A percentile compares a stretch with the other conserved stretches of the same genome.
phyloP scores from a whole-genome alignment of 1,284 basidiomycete genomes.

The Golubevia sp. region DNA sequence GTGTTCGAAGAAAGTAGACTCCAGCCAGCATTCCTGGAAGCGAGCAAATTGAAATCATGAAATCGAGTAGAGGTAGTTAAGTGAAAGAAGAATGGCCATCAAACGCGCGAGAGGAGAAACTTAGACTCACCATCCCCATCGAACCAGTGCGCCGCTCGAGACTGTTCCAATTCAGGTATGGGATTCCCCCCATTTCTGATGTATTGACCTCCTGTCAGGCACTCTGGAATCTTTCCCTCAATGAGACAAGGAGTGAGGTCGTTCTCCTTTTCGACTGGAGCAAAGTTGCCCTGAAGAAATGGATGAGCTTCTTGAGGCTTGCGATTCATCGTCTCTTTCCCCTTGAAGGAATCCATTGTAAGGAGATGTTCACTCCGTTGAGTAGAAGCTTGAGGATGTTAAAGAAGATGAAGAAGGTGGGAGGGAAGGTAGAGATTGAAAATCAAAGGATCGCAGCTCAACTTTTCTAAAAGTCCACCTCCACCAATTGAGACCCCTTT shows the following conservation, averaged over 20 bases:
- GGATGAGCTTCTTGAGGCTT: slow-evolving; percentile 34
- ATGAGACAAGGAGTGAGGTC: slow-evolving; percentile 49
- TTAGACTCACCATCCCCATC: slow-evolving; percentile 34
- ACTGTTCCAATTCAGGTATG: slow-evolving; percentile 28
- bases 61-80: too few relatives aligned
- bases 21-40: slow-evolving; percentile 64
- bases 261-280: slow-evolving; percentile 52
- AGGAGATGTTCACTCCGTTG: too few relatives aligned
- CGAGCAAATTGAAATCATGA: too few relatives aligned
- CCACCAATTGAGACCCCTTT: too few relatives aligned
- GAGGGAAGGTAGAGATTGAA: too few relatives aligned
- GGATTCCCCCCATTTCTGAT: slow-evolving; percentile 66
- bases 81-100: too few relatives aligned
- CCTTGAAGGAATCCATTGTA: too few relatives aligned
- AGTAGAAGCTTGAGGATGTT: too few relatives aligned
- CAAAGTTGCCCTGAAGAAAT: slow-evolving; percentile 60
- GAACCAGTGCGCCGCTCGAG: slow-evolving; percentile 59
- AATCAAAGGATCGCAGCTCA: too few relatives aligned
- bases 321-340: too few relatives aligned
- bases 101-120: neutral
- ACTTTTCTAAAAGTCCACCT: too few relatives aligned
- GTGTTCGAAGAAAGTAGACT: slow-evolving; percentile 62
- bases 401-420: too few relatives aligned
- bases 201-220: slow-evolving; percentile 62
- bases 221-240: slow-evolving; percentile 47